A percentile compares a stretch with the other conserved stretches of the same genome.
Conservation (phyloP, 2,329 filamentous ascomycete genomes). For the Helotiales sp. region DNA sequence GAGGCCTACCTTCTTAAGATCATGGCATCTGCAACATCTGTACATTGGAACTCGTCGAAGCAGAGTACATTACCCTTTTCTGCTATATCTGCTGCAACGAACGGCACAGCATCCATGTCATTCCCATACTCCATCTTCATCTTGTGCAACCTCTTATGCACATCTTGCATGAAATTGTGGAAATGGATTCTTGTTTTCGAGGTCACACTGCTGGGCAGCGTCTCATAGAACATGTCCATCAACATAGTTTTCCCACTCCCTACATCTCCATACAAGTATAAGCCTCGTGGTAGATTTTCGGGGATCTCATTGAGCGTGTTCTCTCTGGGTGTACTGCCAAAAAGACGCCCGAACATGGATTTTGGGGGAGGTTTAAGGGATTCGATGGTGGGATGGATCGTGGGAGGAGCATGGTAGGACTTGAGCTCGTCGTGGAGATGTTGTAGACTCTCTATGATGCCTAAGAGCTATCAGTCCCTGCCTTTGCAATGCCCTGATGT, state of each 20-base stretch:
- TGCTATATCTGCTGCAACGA: constrained; percentile 93
- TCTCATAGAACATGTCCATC: constrained; percentile 98
- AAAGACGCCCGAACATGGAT: constrained; percentile 61
- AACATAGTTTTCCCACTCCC: constrained; percentile 99
- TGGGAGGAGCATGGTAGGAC: constrained; percentile 70
- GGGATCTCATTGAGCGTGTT: constrained; percentile 56
- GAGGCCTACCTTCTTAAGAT: constrained; percentile 70
- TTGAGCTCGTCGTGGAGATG: constrained; percentile 82
- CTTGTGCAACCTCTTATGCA: constrained; percentile 86
- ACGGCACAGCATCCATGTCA: constrained; percentile 86
- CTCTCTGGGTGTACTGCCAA: constrained; percentile 43
- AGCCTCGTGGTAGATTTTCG: constrained; percentile 74
- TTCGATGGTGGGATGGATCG: constrained; percentile 76
- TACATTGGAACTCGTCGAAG: constrained; percentile 99
- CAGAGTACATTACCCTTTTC: constrained; percentile 82
- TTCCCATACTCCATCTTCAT: constrained; percentile 88
- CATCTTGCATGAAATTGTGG: constrained; percentile 99
- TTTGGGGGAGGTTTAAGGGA: constrained; percentile 56
- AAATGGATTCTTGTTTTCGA: constrained; percentile 95
- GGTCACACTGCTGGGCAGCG: constrained; percentile 74
- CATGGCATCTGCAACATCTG: constrained; percentile 98
- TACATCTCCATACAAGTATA: constrained; percentile 96
- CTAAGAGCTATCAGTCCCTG: constrained; percentile 43
- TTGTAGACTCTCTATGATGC: constrained; percentile 86
- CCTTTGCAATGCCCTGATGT: neutral